Base-by-base conservation (phyloP, 2,329 filamentous ascomycete species). In the Blastomyces parvus region DNA sequence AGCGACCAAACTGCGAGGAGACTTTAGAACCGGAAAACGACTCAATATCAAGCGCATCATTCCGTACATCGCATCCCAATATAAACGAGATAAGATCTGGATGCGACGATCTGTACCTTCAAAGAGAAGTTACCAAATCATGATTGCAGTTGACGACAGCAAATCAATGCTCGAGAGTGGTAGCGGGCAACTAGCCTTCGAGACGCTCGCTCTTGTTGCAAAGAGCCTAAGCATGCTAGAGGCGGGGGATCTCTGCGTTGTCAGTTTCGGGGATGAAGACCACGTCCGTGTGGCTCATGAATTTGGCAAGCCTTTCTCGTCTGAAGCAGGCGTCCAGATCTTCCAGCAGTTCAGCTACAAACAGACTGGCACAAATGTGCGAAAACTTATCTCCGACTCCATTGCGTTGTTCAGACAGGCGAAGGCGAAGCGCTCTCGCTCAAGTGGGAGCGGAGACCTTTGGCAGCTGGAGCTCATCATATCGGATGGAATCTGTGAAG, bases 51-150 rank as follows among this genome's bases (percentile, higher is more conserved):
- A 97, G 78, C 91, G 93, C 69, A 99, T 99, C 77, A 99, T 99
- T 71, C 94, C 95, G 0, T 99, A 99, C 79, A 97, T 99, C 69
- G 94, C 95, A 0, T 97, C 92, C 0, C 88, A 89, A 73, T 99
- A 97, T 83, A 97, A 97, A 82, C 90, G 94, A 65, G 94, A 99
- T 84, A 99, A 99, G 82, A 99, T 99, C 77, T 99, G 94, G 94
- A 96, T 99, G 88, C 89, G 95, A 17, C 87, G 95, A 63, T 88
- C 86, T 42, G 86, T 96, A 59, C 95, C 95, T 0, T 93, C 88
- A 46, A 97, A 97, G 78, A 88, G 95, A 50, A 88, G 88, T 63
- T 99, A 99, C 78, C 95, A 99, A 77, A 95, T 99, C 75, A 86
- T 99, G 80, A 88, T 99, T 59, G 95, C 94, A 48, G 91, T 99